Evolutionary conservation across 257 asterid genomes (phyloP).

Genomic region (Fraxinus cuspidata): DNA sequence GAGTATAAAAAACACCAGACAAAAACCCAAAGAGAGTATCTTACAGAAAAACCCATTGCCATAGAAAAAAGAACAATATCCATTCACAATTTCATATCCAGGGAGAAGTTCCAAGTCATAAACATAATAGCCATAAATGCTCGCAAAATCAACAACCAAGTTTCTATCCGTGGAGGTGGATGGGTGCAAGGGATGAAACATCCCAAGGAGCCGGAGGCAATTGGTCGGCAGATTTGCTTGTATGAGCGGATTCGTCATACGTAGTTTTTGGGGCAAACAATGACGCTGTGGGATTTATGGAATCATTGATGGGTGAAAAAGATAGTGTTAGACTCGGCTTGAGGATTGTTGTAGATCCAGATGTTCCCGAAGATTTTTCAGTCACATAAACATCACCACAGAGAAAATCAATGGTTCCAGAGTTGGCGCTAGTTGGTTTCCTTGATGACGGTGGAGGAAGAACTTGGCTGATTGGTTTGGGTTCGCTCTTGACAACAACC

Average conservation of each 20-base stretch:
- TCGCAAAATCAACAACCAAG: not conserved
- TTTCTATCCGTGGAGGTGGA: slow-evolving; percentile 4
- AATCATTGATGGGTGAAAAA: slow-evolving; percentile 16
- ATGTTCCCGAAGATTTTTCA: not conserved
- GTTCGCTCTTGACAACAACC: slow-evolving; percentile 37
- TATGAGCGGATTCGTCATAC: not conserved
- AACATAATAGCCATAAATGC: not conserved
- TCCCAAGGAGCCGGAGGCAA: not conserved
- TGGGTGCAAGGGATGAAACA: not conserved
- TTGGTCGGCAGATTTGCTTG: not conserved
- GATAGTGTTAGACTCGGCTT: not conserved
- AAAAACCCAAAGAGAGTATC: no score
- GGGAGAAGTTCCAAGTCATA: not conserved
- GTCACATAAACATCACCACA: slow-evolving; percentile 18
- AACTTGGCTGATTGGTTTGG: slow-evolving; percentile 42
- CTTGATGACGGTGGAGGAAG: slow-evolving; percentile 28
- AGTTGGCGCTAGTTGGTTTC: slow-evolving; percentile 2
- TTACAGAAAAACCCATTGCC: not conserved
- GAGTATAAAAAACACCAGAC: no score
- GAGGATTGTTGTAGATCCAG: not conserved
- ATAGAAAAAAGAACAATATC: not conserved
- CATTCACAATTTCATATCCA: not conserved
- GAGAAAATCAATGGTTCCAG: slow-evolving; percentile 20
- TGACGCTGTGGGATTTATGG: slow-evolving; percentile 20
- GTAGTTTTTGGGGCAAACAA: slow-evolving; percentile 16